phyloP scores from a whole-genome alignment of 2,329 filamentous ascomycete species.

The Scortechinia acanthostroma region DNA sequence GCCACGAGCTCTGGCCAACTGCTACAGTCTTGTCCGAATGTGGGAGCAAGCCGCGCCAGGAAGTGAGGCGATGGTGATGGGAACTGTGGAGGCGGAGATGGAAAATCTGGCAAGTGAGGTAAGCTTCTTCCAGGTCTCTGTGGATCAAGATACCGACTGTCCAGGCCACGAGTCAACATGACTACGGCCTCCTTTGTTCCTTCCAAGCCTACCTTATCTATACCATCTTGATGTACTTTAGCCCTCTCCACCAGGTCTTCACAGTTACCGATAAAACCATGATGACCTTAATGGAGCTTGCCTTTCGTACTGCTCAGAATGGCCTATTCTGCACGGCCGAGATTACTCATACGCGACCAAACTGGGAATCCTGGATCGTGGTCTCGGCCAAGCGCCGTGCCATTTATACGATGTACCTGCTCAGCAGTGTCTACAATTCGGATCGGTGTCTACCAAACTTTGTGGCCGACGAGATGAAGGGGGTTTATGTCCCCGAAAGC shows the following conservation, averaged over 20 bases:
- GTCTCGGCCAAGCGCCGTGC: neutral
- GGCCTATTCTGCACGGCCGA: neutral
- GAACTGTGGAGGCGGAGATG: constrained; percentile 14
- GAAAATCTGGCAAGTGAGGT: neutral
- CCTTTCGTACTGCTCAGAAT: neutral
- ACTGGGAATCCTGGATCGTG: constrained; percentile 1
- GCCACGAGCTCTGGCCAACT: constrained; percentile 11
- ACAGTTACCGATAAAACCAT: neutral
- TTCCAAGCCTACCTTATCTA: neutral
- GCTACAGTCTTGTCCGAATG: constrained; percentile 15
- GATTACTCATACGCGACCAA: neutral
- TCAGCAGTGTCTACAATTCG: neutral
- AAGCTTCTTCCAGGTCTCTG: neutral
- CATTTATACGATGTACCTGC: neutral
- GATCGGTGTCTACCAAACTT: neutral
- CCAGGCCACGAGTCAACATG: neutral
- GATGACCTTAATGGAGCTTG: neutral
- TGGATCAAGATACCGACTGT: neutral
- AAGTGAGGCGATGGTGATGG: constrained; percentile 13
- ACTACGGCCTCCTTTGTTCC: neutral
- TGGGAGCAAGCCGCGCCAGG: constrained; percentile 13
- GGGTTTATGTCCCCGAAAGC: neutral
- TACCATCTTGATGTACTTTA: neutral
- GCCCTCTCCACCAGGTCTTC: neutral
- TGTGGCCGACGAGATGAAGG: neutral